Conservation (phyloP, 805 yeast species). For the Ogataea zsoltii region DNA sequence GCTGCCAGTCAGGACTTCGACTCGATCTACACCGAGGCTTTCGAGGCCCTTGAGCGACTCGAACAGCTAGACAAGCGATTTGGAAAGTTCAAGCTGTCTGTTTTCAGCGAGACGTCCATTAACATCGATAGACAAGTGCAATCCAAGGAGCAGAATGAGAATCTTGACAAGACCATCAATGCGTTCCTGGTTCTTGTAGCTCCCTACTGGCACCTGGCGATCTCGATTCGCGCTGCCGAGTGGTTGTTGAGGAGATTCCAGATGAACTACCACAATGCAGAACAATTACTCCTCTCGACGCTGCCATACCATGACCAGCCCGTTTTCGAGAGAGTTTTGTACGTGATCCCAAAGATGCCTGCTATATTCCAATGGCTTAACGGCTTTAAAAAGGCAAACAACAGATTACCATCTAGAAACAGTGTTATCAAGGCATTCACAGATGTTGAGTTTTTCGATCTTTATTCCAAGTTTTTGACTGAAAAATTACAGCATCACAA, state of each 20-base stretch:
- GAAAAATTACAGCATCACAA: constrained; percentile 52
- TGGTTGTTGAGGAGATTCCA: constrained; percentile 94
- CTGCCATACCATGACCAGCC: constrained; percentile 80
- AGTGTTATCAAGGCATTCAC: constrained; percentile 73
- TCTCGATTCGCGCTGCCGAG: constrained; percentile 82
- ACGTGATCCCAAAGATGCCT: constrained; percentile 74
- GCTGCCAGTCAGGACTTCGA: constrained; percentile 97
- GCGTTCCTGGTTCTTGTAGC: constrained; percentile 73
- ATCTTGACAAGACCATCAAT: constrained; percentile 71
- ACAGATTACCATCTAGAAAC: constrained; percentile 62
- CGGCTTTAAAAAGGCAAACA: constrained; percentile 57
- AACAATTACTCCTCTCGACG: constrained; percentile 64
- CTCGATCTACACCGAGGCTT: constrained; percentile 66
- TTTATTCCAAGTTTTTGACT: constrained; percentile 59
- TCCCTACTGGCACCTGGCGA: constrained; percentile 72
- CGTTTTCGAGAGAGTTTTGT: constrained; percentile 72
- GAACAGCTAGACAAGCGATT: constrained; percentile 75
- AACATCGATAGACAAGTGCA: constrained; percentile 81
- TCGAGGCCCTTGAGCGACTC: constrained; percentile 76
- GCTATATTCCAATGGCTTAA: constrained; percentile 71
- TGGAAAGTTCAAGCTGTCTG: constrained; percentile 61
- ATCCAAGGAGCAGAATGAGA: constrained; percentile 71
- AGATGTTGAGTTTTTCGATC: constrained; percentile 65
- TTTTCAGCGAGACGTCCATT: constrained; percentile 83
- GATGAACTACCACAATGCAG: constrained; percentile 79